These are phyloP conservation scores for Ascochyta clinopodiicola DNA, from an alignment of 2,329 filamentous ascomycete species.

Conservation along the genomic window DNA sequence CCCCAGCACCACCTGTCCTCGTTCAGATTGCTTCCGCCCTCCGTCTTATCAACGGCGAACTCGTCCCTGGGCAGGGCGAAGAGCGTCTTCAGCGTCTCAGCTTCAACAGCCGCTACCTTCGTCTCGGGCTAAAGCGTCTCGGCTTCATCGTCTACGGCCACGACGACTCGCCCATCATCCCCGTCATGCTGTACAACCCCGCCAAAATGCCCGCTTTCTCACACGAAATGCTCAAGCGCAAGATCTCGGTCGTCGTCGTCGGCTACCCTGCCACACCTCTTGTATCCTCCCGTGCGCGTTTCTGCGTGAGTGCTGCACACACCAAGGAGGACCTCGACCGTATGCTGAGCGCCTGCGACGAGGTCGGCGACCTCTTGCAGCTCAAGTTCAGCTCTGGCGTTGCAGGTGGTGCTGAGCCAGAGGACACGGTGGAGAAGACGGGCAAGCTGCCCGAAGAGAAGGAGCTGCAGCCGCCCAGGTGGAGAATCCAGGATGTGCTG, in stretches of 20 bases:
- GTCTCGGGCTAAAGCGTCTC: conserved; percentile 92
- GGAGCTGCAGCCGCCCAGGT: conserved; percentile 72
- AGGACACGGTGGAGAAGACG: conserved; percentile 72
- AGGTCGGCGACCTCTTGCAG: conserved; percentile 89
- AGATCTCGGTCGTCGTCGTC: conserved; percentile 96
- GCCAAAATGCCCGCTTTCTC: conserved; percentile 98
- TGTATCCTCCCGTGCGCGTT: conserved; percentile 91
- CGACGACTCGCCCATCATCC: conserved; percentile 97
- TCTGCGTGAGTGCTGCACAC: conserved; percentile 94
- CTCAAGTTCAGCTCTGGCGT: conserved; percentile 97
- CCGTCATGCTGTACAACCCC: conserved; percentile 94
- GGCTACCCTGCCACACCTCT: conserved; percentile 96
- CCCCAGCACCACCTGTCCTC: conserved; percentile 84
- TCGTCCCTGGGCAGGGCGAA: conserved; percentile 89
- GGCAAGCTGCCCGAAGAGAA: conserved; percentile 56
- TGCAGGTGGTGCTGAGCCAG: conserved; percentile 81
- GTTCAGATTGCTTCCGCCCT: conserved; percentile 89
- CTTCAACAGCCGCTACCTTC: conserved; percentile 98
- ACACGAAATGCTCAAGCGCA: conserved; percentile 96
- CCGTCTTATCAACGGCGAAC: conserved; percentile 85
- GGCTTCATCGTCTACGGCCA: conserved; percentile 97
- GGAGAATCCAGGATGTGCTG: conserved; percentile 78
- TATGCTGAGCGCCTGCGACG: conserved; percentile 85
- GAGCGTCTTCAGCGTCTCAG: conserved; percentile 94
- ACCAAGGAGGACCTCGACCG: conserved; percentile 98